Evolutionary conservation across 2,329 filamentous ascomycete genomes (phyloP), one percentile per base, ranked within the genome.

Genomic region (Alternaria sp.): DNA sequence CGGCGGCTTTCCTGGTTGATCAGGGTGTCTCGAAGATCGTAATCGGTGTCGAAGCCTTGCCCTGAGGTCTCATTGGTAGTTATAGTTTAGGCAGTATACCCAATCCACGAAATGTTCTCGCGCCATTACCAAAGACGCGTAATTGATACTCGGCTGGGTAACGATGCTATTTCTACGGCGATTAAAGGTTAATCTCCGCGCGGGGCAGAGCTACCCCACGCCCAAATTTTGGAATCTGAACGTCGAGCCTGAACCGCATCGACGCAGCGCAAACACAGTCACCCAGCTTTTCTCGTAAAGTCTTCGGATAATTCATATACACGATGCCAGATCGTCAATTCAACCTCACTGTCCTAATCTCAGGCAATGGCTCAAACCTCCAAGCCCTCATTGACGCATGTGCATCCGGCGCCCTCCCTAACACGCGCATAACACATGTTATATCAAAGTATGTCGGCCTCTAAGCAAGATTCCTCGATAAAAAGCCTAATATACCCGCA

Each of bases 381-480:
- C 91, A 94, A 82, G 91, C 91, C 59, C 84, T 97, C 54, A 89
- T 90, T 72, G 86, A 90, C 76, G 85, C 86, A 60, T 81, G 82
- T 78, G 79, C 81, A 51, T 76, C 82, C 28, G 76, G 79, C 32
- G 70, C 79, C 25, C 82, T 87, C 30, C 82, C 85, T 41, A 79
- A 83, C 66, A 81, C 83, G 6, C 81, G 83, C 66, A 86, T 90
- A 71, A 80, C 86, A 25, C 86, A 88, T 60, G 89, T 92, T 6
- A 87, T 92, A 60, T 86, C 88, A 59, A 79, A 80, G 76, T 78
- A 67, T 14, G 30, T 18, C n/a, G 10, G 6, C 36, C 28, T 12
- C 20, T n/a, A 8, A 11, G 3, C n/a, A 10, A 11, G 2, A 4
- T 40, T 30, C 36, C 58, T 27, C 40, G 28, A 58, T 18, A 16